These are phyloP conservation scores for Coemansia sp. DNA, from an alignment of 192 early-diverging fungal genomes.

Conservation along the genomic window DNA sequence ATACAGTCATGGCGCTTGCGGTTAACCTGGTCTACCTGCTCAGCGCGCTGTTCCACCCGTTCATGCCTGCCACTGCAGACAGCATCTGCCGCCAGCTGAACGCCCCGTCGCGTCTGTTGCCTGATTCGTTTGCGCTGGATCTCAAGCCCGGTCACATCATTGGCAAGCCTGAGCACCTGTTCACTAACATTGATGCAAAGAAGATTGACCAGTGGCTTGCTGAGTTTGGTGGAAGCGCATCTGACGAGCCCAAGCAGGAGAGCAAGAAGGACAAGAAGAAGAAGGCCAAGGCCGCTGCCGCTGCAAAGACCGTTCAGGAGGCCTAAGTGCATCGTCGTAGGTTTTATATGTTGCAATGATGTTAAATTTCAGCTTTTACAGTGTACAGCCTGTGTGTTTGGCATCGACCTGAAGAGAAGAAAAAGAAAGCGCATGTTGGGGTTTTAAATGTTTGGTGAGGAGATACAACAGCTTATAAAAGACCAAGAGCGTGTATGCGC, in stretches of 20 bases:
- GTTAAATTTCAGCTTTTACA: not conserved
- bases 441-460: not conserved
- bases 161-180: slow-evolving; percentile 86
- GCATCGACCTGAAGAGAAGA: slow-evolving; percentile 79
- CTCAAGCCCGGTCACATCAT: slow-evolving; percentile 80
- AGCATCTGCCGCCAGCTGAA: slow-evolving; percentile 83
- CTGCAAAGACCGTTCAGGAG: slow-evolving; percentile 50
- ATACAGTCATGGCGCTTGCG: slow-evolving; percentile 79
- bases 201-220: slow-evolving; percentile 71
- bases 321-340: not conserved
- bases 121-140: slow-evolving; percentile 73
- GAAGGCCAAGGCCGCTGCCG: slow-evolving; percentile 53
- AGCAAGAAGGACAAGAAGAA: slow-evolving; percentile 16
- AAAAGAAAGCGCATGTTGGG: not conserved
- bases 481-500: not conserved
- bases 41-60: slow-evolving; percentile 82
- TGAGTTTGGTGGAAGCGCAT: slow-evolving; percentile 70
- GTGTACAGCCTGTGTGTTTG: slow-evolving; percentile 82
- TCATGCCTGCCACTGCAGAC: slow-evolving; percentile 84
- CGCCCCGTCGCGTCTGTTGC: slow-evolving; percentile 70
- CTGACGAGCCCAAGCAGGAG: slow-evolving; percentile 4
- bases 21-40: slow-evolving; percentile 90
- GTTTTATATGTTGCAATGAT: not conserved
- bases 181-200: slow-evolving; percentile 84
- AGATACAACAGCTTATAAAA: not conserved